phyloP scores from a whole-genome alignment of 2,329 filamentous ascomycete species.

The Clonostachys chloroleuca region DNA sequence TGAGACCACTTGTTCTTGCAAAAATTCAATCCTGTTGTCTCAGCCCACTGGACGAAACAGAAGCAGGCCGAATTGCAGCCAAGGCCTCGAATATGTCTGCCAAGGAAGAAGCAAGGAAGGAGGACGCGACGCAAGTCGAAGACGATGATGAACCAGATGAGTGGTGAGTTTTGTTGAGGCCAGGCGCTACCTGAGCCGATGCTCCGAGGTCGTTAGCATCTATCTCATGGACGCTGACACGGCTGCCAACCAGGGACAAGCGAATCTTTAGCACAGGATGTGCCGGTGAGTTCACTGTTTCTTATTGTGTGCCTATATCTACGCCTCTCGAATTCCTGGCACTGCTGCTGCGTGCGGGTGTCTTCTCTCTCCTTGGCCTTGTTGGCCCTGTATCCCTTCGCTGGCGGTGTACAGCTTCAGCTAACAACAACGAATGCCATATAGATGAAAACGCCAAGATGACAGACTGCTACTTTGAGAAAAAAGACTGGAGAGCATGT shows the following conservation, averaged over 20 bases:
- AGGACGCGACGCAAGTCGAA: conserved; percentile 27
- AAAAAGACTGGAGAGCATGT: conserved; percentile 92
- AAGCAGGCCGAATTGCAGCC: too few species aligned
- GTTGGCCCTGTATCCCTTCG: too few species aligned
- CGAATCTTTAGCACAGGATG: conserved; percentile 96
- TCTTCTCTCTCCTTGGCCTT: too few species aligned
- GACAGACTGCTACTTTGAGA: conserved; percentile 94
- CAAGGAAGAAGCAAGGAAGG: conserved; percentile 8
- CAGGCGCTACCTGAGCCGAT: not conserved
- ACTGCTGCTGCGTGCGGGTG: not conserved
- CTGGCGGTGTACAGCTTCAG: too few species aligned
- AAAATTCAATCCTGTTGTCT: too few species aligned
- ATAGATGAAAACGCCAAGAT: conserved; percentile 82
- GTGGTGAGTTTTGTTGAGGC: conserved; percentile 57
- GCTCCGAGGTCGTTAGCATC: not conserved
- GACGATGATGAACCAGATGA: conserved; percentile 91
- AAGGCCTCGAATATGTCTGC: not conserved
- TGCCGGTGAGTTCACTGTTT: conserved; percentile 56
- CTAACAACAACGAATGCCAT: not conserved
- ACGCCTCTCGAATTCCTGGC: not conserved
- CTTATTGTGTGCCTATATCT: too few species aligned
- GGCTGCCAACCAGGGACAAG: conserved; percentile 69
- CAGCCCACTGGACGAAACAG: too few species aligned
- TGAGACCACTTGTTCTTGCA: too few species aligned
- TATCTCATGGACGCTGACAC: not conserved